A percentile compares a stretch with the other conserved stretches of the same genome.
Evolutionary conservation across 1,284 basidiomycete species (phyloP).

Genomic region (Blastosporella zonata): DNA sequence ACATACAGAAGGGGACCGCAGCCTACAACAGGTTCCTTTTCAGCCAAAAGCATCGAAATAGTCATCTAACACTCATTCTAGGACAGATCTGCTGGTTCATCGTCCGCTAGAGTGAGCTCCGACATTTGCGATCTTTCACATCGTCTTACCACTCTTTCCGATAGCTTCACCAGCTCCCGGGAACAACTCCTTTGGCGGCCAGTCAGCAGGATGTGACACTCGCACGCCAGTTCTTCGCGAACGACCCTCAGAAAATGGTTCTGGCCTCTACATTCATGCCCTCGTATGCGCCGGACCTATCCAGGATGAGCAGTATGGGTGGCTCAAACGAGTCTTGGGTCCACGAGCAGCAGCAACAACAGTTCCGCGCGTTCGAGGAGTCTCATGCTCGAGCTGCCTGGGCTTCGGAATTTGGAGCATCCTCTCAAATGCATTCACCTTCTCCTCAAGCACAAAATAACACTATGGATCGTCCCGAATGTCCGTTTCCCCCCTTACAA

Average conservation of each 20-base stretch:
- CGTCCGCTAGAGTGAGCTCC: constrained; percentile 57
- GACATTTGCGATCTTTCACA: not conserved
- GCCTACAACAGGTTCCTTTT: constrained; percentile 69
- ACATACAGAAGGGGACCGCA: constrained; percentile 87
- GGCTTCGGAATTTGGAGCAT: constrained; percentile 48
- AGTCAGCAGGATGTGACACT: constrained; percentile 68
- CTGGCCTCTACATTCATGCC: constrained; percentile 31
- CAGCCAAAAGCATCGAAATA: constrained; percentile 5
- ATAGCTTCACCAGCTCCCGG: constrained; percentile 73
- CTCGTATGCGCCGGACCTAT: constrained; percentile 37
- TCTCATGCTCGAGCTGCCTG: constrained; percentile 35
- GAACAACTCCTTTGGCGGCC: constrained; percentile 43
- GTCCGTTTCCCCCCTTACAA: constrained; percentile 24
- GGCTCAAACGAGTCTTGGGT: constrained; percentile 50
- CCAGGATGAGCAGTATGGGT: constrained; percentile 32
- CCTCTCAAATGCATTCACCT: constrained; percentile 22
- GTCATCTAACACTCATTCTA: constrained; percentile 26
- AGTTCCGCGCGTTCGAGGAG: constrained; percentile 32
- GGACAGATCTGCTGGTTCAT: constrained; percentile 74
- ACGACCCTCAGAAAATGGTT: constrained; percentile 33
- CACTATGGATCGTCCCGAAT: constrained; percentile 26
- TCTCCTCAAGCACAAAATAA: constrained; percentile 29
- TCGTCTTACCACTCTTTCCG: not conserved
- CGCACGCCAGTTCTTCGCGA: constrained; percentile 76
- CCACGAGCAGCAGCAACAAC: constrained; percentile 46